Evolutionary conservation across 768 basidiomycete genomes (phyloP).

Genomic region (Hericium rajendrae): DNA sequence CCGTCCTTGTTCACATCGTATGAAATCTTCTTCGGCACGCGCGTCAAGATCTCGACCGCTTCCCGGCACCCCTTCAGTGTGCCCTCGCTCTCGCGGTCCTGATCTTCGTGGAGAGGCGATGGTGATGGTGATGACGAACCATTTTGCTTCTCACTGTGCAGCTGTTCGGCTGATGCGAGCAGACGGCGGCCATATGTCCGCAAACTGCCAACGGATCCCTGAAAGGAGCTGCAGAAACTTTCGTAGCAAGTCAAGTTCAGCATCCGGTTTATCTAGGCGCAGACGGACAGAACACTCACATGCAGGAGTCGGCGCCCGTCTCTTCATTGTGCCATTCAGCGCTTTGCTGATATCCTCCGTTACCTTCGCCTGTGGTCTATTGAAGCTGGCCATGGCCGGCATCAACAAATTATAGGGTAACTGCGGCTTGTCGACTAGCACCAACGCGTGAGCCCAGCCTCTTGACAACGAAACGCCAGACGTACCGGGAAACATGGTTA

Average conservation of each 20-base stretch:
- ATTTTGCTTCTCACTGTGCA: constrained; percentile 1
- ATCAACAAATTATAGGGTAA: not conserved
- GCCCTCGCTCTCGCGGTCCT: constrained; percentile 25
- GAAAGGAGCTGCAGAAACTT: not conserved
- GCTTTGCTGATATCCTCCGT: not conserved
- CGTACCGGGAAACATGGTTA: constrained; percentile 72
- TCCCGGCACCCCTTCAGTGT: constrained; percentile 67
- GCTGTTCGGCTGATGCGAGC: constrained; percentile 4
- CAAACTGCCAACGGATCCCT: constrained; percentile 7
- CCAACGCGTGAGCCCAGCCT: too few relatives aligned
- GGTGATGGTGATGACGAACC: not conserved
- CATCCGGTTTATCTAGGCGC: too few relatives aligned
- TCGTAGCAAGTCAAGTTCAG: too few relatives aligned
- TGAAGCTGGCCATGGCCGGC: not conserved
- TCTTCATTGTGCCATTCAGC: not conserved
- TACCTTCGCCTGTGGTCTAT: not conserved
- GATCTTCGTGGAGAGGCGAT: constrained; percentile 12
- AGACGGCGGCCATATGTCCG: constrained; percentile 8
- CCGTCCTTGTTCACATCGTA: constrained; percentile 96
- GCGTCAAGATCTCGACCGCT: constrained; percentile 83
- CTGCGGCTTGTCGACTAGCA: constrained; percentile 8
- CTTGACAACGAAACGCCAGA: not conserved
- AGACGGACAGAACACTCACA: not conserved
- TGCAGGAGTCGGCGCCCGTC: not conserved
- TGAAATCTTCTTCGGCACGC: constrained; percentile 87